Evolutionary conservation across 164 flowering plant species (phyloP).

Genomic region (Chimonanthus salicifolius): DNA sequence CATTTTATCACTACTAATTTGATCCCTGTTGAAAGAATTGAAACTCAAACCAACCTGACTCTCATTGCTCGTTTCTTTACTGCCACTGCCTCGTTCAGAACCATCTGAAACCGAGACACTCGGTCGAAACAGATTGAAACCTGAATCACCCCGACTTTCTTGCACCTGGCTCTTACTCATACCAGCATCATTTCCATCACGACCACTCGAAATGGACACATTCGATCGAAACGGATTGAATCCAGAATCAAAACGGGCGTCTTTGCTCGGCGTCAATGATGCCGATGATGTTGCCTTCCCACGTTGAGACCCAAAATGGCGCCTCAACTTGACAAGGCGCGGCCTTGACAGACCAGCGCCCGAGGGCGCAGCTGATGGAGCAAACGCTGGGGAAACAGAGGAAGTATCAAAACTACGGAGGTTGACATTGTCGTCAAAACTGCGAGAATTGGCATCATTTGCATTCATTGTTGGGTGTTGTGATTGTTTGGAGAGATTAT

Average conservation of each 20-base stretch:
- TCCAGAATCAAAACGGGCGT: neutral
- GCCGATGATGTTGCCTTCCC: neutral
- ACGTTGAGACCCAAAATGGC: constrained; percentile 7
- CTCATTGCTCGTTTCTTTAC: neutral
- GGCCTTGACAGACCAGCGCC: constrained; percentile 19
- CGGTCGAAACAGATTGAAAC: neutral
- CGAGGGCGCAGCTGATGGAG: neutral
- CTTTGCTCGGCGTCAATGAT: neutral
- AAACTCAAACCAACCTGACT: neutral
- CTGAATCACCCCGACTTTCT: constrained; percentile 2
- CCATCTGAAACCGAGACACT: neutral
- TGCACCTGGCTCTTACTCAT: neutral
- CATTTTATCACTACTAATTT: neutral
- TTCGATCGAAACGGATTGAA: constrained; percentile 4
- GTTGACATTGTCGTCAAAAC: constrained; percentile 7
- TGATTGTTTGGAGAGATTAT: constrained; percentile 1
- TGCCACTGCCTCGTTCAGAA: neutral
- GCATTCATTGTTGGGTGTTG: neutral
- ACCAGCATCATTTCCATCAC: neutral
- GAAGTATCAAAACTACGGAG: neutral
- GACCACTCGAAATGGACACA: neutral
- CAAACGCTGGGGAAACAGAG: constrained; percentile 5
- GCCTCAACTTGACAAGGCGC: constrained; percentile 23
- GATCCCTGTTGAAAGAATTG: neutral
- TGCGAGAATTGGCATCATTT: constrained; percentile 1